A percentile compares a stretch with the other conserved stretches of the same genome.
Evolutionary conservation across 1,284 basidiomycete genomes (phyloP).

Genomic region (Phlebopus sp.): DNA sequence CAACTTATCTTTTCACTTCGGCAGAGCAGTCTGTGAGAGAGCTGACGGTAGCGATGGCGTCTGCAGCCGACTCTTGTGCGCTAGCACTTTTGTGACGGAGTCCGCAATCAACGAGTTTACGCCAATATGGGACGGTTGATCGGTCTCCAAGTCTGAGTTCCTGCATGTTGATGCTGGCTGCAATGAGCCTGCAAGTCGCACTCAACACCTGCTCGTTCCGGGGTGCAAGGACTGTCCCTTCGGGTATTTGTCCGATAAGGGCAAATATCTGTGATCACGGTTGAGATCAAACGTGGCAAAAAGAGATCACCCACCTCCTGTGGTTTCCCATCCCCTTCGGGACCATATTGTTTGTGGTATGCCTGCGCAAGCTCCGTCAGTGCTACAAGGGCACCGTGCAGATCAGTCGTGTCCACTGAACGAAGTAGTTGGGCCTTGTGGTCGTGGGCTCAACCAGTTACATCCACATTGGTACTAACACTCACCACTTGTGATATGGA

Average conservation of each 20-base stretch:
- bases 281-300: conserved; percentile 1
- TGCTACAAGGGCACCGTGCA: conserved; percentile 82
- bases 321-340: conserved; percentile 32
- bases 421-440: conserved; percentile 55
- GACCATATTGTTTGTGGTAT: conserved; percentile 36
- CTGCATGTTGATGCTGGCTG: conserved; percentile 55
- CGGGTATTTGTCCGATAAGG: conserved; percentile 52
- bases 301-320: conserved; percentile 35
- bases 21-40: conserved; percentile 59
- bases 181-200: conserved; percentile 74
- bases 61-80: conserved; percentile 76
- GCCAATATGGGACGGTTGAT: conserved; percentile 58
- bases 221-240: conserved; percentile 58
- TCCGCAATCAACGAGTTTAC: conserved; percentile 66
- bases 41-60: conserved; percentile 66
- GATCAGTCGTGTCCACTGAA: conserved; percentile 67
- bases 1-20: conserved; percentile 67
- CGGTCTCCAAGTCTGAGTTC: conserved; percentile 46
- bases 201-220: conserved; percentile 75
- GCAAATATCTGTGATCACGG: conserved; percentile 50
- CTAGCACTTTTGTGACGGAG: conserved; percentile 63
- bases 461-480: conserved; percentile 6
- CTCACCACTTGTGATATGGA: conserved; percentile 53
- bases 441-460: conserved; percentile 10
- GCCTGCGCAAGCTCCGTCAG: conserved; percentile 69